Evolutionary conservation across 2,329 filamentous ascomycete genomes (phyloP).

Genomic region (Arachnomyces sp.): DNA sequence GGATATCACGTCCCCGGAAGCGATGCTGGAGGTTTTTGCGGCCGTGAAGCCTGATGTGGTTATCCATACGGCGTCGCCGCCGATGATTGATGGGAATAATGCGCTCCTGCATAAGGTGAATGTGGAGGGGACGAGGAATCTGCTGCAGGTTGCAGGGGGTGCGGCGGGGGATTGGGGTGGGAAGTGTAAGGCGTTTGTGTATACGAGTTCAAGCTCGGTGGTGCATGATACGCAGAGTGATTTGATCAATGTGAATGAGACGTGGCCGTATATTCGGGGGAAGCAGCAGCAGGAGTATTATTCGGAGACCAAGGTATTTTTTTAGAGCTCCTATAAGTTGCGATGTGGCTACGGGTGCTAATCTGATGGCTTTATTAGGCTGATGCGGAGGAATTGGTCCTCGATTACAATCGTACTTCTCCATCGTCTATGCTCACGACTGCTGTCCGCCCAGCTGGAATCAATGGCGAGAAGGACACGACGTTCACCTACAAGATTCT

Average conservation of each 20-base stretch:
- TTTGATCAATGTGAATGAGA: slow-evolving; percentile 76
- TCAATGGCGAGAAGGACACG: slow-evolving; percentile 83
- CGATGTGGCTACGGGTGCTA: slow-evolving; percentile 3
- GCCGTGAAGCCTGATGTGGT: slow-evolving; percentile 69
- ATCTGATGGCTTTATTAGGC: slow-evolving; percentile 42
- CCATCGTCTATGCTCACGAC: slow-evolving; percentile 61
- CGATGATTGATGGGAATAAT: slow-evolving; percentile 43
- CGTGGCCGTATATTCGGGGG: slow-evolving; percentile 66
- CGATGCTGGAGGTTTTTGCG: slow-evolving; percentile 55
- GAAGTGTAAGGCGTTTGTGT: slow-evolving; percentile 65
- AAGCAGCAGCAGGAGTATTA: slow-evolving; percentile 70
- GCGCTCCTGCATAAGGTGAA: slow-evolving; percentile 73
- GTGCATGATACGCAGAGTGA: slow-evolving; percentile 73
- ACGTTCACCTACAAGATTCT: slow-evolving; percentile 67
- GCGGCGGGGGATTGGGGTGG: slow-evolving; percentile 54
- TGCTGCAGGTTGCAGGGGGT: slow-evolving; percentile 61
- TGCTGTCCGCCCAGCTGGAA: slow-evolving; percentile 75
- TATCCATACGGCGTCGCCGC: slow-evolving; percentile 79
- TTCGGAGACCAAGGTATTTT: slow-evolving; percentile 72
- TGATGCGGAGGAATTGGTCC: slow-evolving; percentile 70
- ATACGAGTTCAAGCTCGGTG: slow-evolving; percentile 83
- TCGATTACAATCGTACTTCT: slow-evolving; percentile 60
- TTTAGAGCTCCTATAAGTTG: neutral
- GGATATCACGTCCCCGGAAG: slow-evolving; percentile 62
- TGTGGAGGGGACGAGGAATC: slow-evolving; percentile 70